phyloP scores from a whole-genome alignment of 1,139 yeast species.

The Hemisphaericaspora subhashii region DNA sequence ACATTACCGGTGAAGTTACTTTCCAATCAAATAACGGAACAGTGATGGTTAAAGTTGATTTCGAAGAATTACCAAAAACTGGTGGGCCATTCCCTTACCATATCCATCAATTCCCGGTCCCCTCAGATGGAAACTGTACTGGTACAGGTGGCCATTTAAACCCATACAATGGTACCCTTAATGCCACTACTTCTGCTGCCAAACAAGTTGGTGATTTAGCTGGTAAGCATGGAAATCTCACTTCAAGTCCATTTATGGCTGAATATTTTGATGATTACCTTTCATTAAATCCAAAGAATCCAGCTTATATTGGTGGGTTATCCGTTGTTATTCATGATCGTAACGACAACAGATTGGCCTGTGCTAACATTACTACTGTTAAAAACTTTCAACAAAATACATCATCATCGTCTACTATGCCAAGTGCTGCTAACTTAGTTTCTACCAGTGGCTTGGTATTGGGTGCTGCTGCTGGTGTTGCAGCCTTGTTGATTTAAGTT shows the following conservation, averaged over 20 bases:
- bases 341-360: constrained; percentile 36
- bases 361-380: constrained; percentile 37
- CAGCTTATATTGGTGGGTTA: constrained; percentile 38
- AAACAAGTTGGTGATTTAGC: constrained; percentile 44
- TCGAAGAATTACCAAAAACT: constrained; percentile 32
- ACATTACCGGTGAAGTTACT: constrained; percentile 26
- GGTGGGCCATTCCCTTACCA: constrained; percentile 48
- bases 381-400: constrained; percentile 8
- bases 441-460: constrained; percentile 12
- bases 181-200: constrained; percentile 26
- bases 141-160: constrained; percentile 40
- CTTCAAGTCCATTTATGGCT: constrained; percentile 24
- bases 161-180: constrained; percentile 37
- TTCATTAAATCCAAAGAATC: constrained; percentile 35
- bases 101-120: constrained; percentile 41
- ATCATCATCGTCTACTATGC: constrained; percentile 13
- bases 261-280: constrained; percentile 37
- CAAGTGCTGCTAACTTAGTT: constrained; percentile 15
- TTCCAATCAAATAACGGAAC: constrained; percentile 37
- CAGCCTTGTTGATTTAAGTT: constrained; percentile 7
- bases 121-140: constrained; percentile 40
- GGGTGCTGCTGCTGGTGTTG: constrained; percentile 16
- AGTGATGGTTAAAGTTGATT: constrained; percentile 32
- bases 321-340: constrained; percentile 40
- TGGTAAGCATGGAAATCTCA: constrained; percentile 40